A percentile compares a stretch with the other conserved stretches of the same genome.
Conservation (phyloP, 1,284 basidiomycete species). For the Cutaneotrichosporon sp. region DNA sequence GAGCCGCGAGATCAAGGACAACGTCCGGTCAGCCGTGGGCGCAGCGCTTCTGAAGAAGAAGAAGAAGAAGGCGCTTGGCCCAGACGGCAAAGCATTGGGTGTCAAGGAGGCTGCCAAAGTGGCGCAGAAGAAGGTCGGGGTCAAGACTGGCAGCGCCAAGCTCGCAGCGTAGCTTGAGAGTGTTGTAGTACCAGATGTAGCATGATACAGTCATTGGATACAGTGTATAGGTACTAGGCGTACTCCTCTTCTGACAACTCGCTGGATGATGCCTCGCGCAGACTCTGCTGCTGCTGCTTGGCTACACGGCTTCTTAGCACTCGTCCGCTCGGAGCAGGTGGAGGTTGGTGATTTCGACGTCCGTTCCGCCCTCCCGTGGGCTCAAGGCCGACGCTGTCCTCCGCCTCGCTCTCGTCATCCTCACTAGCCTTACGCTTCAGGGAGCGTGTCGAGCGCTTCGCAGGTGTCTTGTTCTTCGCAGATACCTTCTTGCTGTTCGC, state of each 20-base stretch:
- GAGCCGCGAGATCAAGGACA: slow-evolving; percentile 86
- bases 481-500: slow-evolving; percentile 7
- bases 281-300: slow-evolving; percentile 16
- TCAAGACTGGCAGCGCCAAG: slow-evolving; percentile 19
- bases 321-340: slow-evolving; percentile 21
- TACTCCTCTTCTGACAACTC: slow-evolving; percentile 20
- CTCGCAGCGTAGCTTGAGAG: slow-evolving; percentile 8
- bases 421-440: slow-evolving; percentile 14
- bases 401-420: slow-evolving; percentile 21
- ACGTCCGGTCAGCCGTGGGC: slow-evolving; percentile 85
- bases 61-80: slow-evolving; percentile 26
- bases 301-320: slow-evolving; percentile 33
- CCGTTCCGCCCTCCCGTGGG: neutral
- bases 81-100: slow-evolving; percentile 60
- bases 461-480: neutral
- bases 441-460: slow-evolving; percentile 10
- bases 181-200: slow-evolving; percentile 10
- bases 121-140: slow-evolving; percentile 21
- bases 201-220: slow-evolving; percentile 10
- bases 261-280: slow-evolving; percentile 34
- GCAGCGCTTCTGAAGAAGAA: slow-evolving; percentile 53
- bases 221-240: slow-evolving; percentile 8
- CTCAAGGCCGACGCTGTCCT: slow-evolving; percentile 12
- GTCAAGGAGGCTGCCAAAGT: slow-evolving; percentile 65
- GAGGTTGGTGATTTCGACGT: slow-evolving; percentile 1